A percentile compares a stretch with the other conserved stretches of the same genome.
Conservation (phyloP, 2,329 filamentous ascomycete species). For the Seiridium cupressi region DNA sequence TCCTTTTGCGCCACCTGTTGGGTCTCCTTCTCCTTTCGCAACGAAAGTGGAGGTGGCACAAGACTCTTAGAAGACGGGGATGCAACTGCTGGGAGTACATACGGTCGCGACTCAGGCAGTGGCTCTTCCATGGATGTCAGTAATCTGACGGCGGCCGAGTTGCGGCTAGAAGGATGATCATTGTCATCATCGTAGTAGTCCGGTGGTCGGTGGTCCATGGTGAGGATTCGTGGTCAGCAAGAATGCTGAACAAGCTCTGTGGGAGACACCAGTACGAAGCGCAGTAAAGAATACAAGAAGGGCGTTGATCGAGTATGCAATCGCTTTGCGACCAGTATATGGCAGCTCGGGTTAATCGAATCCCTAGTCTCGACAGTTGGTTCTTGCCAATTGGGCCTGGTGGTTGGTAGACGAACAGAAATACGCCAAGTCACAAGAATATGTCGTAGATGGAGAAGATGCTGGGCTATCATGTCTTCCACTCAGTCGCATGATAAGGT, state of each 20-base stretch:
- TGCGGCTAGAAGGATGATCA: slow-evolving; percentile 41
- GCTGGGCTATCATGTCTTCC: neutral
- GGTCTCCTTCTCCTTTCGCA: slow-evolving; percentile 17
- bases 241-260: slow-evolving; percentile 13
- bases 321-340: neutral
- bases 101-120: slow-evolving; percentile 45
- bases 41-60: slow-evolving; percentile 21
- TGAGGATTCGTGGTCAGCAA: slow-evolving; percentile 16
- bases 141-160: slow-evolving; percentile 53
- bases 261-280: slow-evolving; percentile 14
- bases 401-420: no score
- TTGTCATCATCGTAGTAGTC: slow-evolving; percentile 61
- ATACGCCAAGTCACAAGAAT: no score
- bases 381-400: no score
- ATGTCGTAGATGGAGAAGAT: neutral
- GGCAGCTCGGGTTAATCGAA: neutral
- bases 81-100: slow-evolving; percentile 41
- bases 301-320: neutral
- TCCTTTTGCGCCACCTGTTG: slow-evolving; percentile 1
- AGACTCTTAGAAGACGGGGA: slow-evolving; percentile 17
- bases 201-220: slow-evolving; percentile 54
- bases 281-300: neutral
- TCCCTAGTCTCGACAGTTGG: neutral
- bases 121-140: slow-evolving; percentile 62
- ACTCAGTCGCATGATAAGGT: neutral